phyloP scores from a whole-genome alignment of 2,329 filamentous ascomycete genomes.

The Botrytis byssoidea region DNA sequence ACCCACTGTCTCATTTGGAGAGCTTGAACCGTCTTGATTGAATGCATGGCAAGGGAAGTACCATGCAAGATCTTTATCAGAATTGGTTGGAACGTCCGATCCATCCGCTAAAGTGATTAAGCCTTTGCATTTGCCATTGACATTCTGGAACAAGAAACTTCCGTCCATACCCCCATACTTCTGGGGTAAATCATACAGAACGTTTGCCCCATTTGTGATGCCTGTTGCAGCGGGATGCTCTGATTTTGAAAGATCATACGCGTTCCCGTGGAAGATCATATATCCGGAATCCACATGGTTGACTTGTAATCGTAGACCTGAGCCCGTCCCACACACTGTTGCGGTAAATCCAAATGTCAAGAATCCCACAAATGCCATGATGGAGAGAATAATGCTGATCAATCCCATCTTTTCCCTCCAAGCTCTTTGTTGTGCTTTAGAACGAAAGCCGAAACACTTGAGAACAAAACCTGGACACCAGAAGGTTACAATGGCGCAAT shows the following conservation, averaged over 20 bases:
- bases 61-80: slow-evolving; percentile 77
- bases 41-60: slow-evolving; percentile 93
- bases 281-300: slow-evolving; percentile 80
- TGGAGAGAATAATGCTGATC: slow-evolving; percentile 85
- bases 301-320: slow-evolving; percentile 68
- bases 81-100: slow-evolving; percentile 79
- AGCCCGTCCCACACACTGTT: slow-evolving; percentile 74
- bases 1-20: slow-evolving; percentile 69
- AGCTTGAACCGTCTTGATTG: slow-evolving; percentile 86
- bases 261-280: slow-evolving; percentile 94
- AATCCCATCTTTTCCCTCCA: slow-evolving; percentile 99
- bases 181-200: slow-evolving; percentile 80
- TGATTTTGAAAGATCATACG: slow-evolving; percentile 78
- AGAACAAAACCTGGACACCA: slow-evolving; percentile 88
- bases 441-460: slow-evolving; percentile 78
- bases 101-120: slow-evolving; percentile 70
- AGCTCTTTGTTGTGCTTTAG: slow-evolving; percentile 83
- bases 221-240: slow-evolving; percentile 77
- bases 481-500: slow-evolving; percentile 91
- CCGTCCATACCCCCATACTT: slow-evolving; percentile 87
- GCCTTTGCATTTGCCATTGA: slow-evolving; percentile 94
- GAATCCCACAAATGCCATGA: slow-evolving; percentile 89
- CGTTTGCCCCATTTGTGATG: slow-evolving; percentile 70
- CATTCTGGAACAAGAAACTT: slow-evolving; percentile 97
- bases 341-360: slow-evolving; percentile 95